Evolutionary conservation across 768 basidiomycete species (phyloP), one percentile per base, ranked within the genome.

Genomic region (Mycena metata): DNA sequence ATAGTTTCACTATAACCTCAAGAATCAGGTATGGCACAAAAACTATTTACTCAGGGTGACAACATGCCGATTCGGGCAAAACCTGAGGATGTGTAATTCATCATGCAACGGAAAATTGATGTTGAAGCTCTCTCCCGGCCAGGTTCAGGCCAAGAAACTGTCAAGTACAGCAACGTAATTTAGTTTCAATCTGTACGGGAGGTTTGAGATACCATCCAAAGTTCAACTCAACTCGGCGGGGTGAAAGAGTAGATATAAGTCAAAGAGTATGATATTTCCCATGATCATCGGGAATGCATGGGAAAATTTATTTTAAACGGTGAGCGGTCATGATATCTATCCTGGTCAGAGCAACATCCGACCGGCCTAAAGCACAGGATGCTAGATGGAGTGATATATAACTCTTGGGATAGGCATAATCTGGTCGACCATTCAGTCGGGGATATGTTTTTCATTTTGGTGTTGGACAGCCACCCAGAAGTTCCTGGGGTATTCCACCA

Each of bases 1-100:
- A n/a, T n/a, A n/a, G n/a, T n/a, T n/a, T n/a, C n/a, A n/a, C n/a
- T n/a, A n/a, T n/a, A n/a, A n/a, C n/a, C n/a, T n/a, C n/a, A n/a
- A n/a, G n/a, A n/a, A n/a, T n/a, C n/a, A n/a, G n/a, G n/a, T n/a
- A n/a, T n/a, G n/a, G n/a, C 42, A 43, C 57, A 45, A 23, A 35
- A 49, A 49, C 58, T 36, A 36, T 47, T 36, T 60, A 49, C 45
- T 49, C 19, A 60, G n/a, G 33, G 2, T 60, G 58, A 60, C 46
- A 60, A 60, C 46, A 60, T 60, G 58, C 58, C 58, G 58, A 47
- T n/a, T n/a, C n/a, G n/a, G n/a, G n/a, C n/a, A n/a, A n/a, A n/a
- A n/a, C 58, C 45, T n/a, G 58, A 46, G 19, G 46, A 60, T 47
- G 33, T 46, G 45, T 49, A 49, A 30, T 60, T 33, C 58, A 60